Evolutionary conservation across 495 filamentous ascomycete genomes (phyloP).

Genomic region (Aspergillus diversus): DNA sequence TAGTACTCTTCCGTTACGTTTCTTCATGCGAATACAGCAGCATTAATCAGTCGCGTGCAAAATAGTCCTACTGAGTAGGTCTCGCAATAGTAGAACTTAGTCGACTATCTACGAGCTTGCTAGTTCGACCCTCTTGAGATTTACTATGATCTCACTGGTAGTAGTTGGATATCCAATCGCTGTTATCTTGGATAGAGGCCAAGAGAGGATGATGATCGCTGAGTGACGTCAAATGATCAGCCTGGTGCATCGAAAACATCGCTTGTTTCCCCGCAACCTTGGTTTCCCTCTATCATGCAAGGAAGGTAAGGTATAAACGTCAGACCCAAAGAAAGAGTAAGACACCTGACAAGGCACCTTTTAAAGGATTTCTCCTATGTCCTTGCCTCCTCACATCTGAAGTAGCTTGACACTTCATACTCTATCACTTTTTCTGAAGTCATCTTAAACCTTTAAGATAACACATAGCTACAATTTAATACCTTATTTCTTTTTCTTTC

Average conservation of each 20-base stretch:
- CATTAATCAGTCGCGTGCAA: too few relatives aligned
- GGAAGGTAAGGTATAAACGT: slow-evolving; percentile 19
- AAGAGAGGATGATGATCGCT: slow-evolving; percentile 29
- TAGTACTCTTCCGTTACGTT: too few relatives aligned
- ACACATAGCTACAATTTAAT: background rate
- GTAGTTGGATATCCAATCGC: background rate
- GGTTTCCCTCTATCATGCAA: background rate
- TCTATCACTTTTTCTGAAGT: too few relatives aligned
- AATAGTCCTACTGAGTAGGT: too few relatives aligned
- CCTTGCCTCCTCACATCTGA: too few relatives aligned
- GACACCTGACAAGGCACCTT: too few relatives aligned
- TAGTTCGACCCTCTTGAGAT: background rate
- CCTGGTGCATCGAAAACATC: background rate
- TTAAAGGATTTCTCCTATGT: too few relatives aligned
- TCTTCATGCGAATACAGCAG: too few relatives aligned
- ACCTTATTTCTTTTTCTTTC: background rate
- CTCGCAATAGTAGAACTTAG: too few relatives aligned
- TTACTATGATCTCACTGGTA: slow-evolving; percentile 12
- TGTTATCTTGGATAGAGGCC: background rate
- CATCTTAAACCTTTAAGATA: background rate
- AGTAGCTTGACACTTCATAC: too few relatives aligned
- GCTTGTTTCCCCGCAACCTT: slow-evolving; percentile 15
- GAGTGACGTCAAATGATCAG: slow-evolving; percentile 32
- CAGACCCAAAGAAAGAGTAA: slow-evolving; percentile 11
- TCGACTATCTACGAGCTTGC: too few relatives aligned